Conservation (phyloP, 306 rosid species). For the apple (Malus domestica) region ASM211411v1 NC_041792.1:21852407-21852906, state of each 20-base stretch:
- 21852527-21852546: slow-evolving; percentile 45
- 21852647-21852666: not conserved
- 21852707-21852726: slow-evolving; percentile 53
- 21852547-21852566: slow-evolving; percentile 55
- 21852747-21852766: slow-evolving; percentile 38
- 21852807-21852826: slow-evolving; percentile 45
- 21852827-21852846: slow-evolving; percentile 68
- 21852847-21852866: slow-evolving; percentile 57
- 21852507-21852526: slow-evolving; percentile 76
- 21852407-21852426: slow-evolving; percentile 72
- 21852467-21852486: slow-evolving; percentile 56
- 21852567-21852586: slow-evolving; percentile 59
- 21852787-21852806: slow-evolving; percentile 64
- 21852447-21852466: slow-evolving; percentile 73
- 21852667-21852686: slow-evolving; percentile 23
- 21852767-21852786: slow-evolving; percentile 42
- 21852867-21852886: slow-evolving; percentile 87
- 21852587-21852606: slow-evolving; percentile 50
- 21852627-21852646: slow-evolving; percentile 53
- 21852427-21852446: slow-evolving; percentile 59
- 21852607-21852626: slow-evolving; percentile 67
- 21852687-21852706: slow-evolving; percentile 53
- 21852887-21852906: slow-evolving; percentile 59
- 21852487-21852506: slow-evolving; percentile 44
- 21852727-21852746: slow-evolving; percentile 57